Base-by-base conservation (phyloP, 768 basidiomycete species). In the Mycena vulgaris region DNA sequence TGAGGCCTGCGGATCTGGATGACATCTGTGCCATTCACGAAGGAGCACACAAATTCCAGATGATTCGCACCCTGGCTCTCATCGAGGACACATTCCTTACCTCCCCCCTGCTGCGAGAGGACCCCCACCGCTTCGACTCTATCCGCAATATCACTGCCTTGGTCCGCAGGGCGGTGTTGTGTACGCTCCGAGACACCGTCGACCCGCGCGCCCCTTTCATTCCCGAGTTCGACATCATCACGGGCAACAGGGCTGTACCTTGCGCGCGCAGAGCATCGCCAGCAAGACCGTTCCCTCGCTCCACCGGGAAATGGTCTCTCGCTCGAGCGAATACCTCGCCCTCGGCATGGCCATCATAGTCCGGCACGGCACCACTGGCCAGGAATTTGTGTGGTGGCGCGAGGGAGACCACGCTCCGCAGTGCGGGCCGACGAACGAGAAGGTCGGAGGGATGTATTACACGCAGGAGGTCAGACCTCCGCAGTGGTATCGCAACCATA, bases 1-100 rank as follows among this genome's bases (percentile, higher is more conserved):
- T 59, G 8, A 52, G 55, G 21, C 40, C 59, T 17, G 31, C 42
- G 11, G 51, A 61, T 10, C 42, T 68, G 25, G 48, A 60, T 40
- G 52, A 68, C 40, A 61, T 68, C 40, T 61, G 58, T 30, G 58
- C 59, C 19, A 48, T 68, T 8, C 66, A 68, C 59, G 66, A 68
- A 27, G 66, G 59, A 5, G 66, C 66, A n/a, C 60, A 68, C 59
- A 68, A 68, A 37, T 68, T 45, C 17, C 66, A 68, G 42, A 68
- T 68, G 66, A 58, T 68, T 21, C 58, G 66, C 25, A 52, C 66
- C 9, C 58, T 61, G 52, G 66, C 23, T 5, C 51, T 67, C n/a
- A 45, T 68, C 5, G 66, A 68, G 37, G 16, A 68, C 25, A 61
- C 61, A 51, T 59, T 68, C 5, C 11, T 68, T 1, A 19, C n/a